Conservation (phyloP, 139 green algal species). For the Mesostigma viride region DNA sequence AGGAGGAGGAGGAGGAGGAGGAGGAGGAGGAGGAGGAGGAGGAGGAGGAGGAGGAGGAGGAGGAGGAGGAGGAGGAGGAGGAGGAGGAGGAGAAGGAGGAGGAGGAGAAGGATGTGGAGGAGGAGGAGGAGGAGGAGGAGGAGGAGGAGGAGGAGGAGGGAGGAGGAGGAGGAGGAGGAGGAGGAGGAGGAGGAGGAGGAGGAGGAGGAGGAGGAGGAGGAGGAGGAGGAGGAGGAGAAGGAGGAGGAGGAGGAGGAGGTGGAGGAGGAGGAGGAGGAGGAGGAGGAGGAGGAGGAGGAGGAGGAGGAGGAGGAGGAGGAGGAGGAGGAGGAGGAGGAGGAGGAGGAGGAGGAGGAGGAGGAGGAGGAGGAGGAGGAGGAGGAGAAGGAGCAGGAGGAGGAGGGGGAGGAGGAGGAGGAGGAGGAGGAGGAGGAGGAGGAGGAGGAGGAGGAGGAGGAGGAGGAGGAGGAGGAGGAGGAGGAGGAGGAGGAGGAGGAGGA, state of each 20-base stretch:
- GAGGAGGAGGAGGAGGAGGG: no score
- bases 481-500: no score
- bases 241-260: neutral
- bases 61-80: neutral
- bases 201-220: neutral
- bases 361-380: neutral
- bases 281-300: neutral
- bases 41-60: neutral
- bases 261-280: neutral
- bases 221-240: neutral
- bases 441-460: no score
- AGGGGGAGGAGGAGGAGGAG: no score
- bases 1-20: neutral
- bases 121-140: no score
- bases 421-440: no score
- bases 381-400: no score
- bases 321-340: neutral
- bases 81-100: neutral
- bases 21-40: slow-evolving; percentile 1
- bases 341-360: neutral
- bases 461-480: no score
- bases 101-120: slow-evolving; percentile 2
- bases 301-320: neutral
- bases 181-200: neutral
- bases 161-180: neutral